Evolutionary conservation across 495 filamentous ascomycete species (phyloP), one percentile per base, ranked within the genome.

Genomic region (Hypoxylon subgilvum): DNA sequence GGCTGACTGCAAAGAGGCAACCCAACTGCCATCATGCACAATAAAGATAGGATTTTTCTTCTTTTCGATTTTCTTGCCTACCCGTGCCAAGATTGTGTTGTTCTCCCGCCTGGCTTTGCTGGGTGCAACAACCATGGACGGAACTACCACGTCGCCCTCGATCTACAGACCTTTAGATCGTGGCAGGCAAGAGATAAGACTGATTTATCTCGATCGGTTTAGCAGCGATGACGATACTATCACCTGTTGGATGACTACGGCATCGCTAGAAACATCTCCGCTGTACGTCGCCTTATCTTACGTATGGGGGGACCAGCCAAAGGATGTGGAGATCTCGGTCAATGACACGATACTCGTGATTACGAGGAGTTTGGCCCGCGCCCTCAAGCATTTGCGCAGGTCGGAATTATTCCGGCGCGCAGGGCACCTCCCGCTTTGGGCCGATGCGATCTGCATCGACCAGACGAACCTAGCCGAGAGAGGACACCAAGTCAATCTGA

Each of bases 391-490:
- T 7, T 14, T 38, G 5, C 34, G 14, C 4, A 6, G 9, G 34
- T 4, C 14, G 13, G 13, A 38, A 22, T n/a, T 36, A 31, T 48
- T 30, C 16, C 28, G 18, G 25, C 5, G 18, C 10, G 1, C 4
- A 4, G 44, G 13, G 14, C 34, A 14, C 6, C 17, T 30, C 19
- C 18, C 51, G 7, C 21, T 69, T 23, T 71, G 66, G 63, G 57
- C 53, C 8, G 57, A 61, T 22, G 57, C 51, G n/a, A 53, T 66
- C 10, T 62, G 63, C 38, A 62, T 66, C 41, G 44, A 71, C 45
- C 66, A 69, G 30, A 42, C 16, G 13, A 42, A 69, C 42, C 43
- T 52, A 2, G 52, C 52, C 3, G 69, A 71, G 42, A 45, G 64
- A 5, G 54, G 32, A 8, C 49, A 62, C 21, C 66, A 71, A 27